phyloP scores from a whole-genome alignment of 352 stramenopile genomes.

The Pythium sukuiense region DNA sequence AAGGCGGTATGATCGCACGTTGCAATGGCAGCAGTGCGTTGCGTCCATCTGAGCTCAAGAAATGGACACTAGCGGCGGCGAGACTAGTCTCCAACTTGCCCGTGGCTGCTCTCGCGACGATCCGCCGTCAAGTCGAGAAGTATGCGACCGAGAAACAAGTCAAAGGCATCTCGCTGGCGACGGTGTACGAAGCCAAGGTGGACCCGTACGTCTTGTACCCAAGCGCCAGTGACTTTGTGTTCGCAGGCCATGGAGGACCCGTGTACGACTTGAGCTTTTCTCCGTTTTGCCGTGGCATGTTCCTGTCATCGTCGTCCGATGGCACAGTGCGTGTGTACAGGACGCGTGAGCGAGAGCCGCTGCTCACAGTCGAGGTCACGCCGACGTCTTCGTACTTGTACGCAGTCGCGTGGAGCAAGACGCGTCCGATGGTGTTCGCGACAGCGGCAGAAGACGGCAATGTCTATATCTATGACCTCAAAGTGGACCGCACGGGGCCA shows the following conservation, averaged over 20 bases:
- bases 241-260: slow-evolving; percentile 67
- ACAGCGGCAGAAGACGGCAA: slow-evolving; percentile 70
- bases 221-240: slow-evolving; percentile 74
- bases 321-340: slow-evolving; percentile 80
- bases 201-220: slow-evolving; percentile 59
- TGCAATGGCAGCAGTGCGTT: slow-evolving; percentile 62
- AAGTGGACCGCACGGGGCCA: slow-evolving; percentile 46
- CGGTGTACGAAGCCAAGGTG: slow-evolving; percentile 75
- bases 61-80: slow-evolving; percentile 72
- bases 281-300: slow-evolving; percentile 81
- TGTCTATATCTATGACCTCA: slow-evolving; percentile 78
- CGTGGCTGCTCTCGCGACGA: slow-evolving; percentile 36
- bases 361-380: slow-evolving; percentile 66
- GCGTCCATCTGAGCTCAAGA: slow-evolving; percentile 67
- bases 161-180: slow-evolving; percentile 65
- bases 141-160: slow-evolving; percentile 61
- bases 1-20: slow-evolving; percentile 63
- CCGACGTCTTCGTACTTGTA: slow-evolving; percentile 75
- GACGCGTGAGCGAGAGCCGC: slow-evolving; percentile 56
- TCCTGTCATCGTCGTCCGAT: slow-evolving; percentile 77
- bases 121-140: slow-evolving; percentile 67
- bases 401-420: slow-evolving; percentile 70
- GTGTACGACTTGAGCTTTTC: slow-evolving; percentile 83
- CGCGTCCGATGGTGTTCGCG: slow-evolving; percentile 71
- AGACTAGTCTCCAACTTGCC: slow-evolving; percentile 62